These are phyloP conservation scores for Prunus yedoensis DNA, from an alignment of 331 rosid species.

Conservation along the genomic window DNA sequence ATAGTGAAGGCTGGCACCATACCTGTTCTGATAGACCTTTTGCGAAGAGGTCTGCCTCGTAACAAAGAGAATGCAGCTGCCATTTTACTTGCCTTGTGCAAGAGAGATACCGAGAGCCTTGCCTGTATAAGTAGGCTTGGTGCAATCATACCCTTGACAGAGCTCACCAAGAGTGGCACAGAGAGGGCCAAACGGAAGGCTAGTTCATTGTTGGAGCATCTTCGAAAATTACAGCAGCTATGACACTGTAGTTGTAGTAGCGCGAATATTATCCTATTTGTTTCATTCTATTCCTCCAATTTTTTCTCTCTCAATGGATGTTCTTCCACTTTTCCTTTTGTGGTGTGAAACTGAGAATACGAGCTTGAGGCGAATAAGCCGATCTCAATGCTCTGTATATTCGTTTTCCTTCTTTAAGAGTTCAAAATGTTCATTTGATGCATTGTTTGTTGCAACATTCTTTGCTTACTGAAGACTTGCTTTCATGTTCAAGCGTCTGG, in stretches of 20 bases:
- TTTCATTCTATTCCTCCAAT: slow-evolving; percentile 27
- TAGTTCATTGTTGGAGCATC: slow-evolving; percentile 82
- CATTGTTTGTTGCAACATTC: slow-evolving; percentile 18
- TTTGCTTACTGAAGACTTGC: neutral
- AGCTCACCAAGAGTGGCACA: slow-evolving; percentile 73
- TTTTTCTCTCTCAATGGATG: slow-evolving; percentile 42
- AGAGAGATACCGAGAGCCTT: slow-evolving; percentile 74
- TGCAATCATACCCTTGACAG: slow-evolving; percentile 76
- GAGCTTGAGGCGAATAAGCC: slow-evolving; percentile 53
- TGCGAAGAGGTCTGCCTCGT: slow-evolving; percentile 82
- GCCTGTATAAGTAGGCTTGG: slow-evolving; percentile 83
- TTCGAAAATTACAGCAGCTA: slow-evolving; percentile 60
- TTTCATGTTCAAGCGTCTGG: neutral
- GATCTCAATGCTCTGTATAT: slow-evolving; percentile 54
- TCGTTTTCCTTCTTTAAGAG: slow-evolving; percentile 30
- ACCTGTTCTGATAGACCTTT: slow-evolving; percentile 85
- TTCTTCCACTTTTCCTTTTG: slow-evolving; percentile 27
- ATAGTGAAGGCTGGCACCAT: slow-evolving; percentile 82
- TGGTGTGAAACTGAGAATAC: slow-evolving; percentile 51
- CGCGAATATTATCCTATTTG: slow-evolving; percentile 31
- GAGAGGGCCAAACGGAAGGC: slow-evolving; percentile 96
- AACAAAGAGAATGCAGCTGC: slow-evolving; percentile 87
- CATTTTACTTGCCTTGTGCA: slow-evolving; percentile 82
- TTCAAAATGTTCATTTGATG: slow-evolving; percentile 26
- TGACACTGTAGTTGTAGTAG: slow-evolving; percentile 34